Evolutionary conservation across 306 rosid genomes (phyloP), one percentile per base, ranked within the genome.

Genomic region (Acacia crassicarpa): DNA sequence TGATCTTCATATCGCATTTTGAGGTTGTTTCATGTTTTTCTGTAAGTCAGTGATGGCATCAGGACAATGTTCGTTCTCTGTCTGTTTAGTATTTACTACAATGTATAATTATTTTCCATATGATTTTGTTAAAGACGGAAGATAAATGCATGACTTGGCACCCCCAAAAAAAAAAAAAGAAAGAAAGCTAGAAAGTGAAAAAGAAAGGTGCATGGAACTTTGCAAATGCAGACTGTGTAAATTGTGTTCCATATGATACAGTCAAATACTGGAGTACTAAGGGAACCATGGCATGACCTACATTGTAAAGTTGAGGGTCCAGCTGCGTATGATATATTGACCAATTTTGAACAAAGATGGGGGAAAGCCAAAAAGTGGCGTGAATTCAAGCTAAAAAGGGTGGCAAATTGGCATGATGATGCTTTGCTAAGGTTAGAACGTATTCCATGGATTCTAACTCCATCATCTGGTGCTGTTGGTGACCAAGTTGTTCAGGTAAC

Each of bases 301-400:
- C 90, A 87, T 56, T 90, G 97, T 83, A 92, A 90, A 80, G 58
- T 92, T 46, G 97, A 92, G 80, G 97, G 97, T 78, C 97, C 94
- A 30, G 97, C 97, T 67, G 97, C 97, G 48, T 92, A 90, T 74
- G 97, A 92, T 86, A 83, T 92, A 82, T 72, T 92, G 73, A 87
- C 87, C 35, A 90, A 89, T 68, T 92, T 92, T 77, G 97, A 92
- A 71, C 97, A 92, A 89, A 89, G 94, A 84, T 87, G 94, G 90
- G 82, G 38, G 81, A 92, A 92, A 75, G 97, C 94, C 46, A 84
- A 74, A 67, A 92, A 92, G 79, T 89, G 89, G 88, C 90, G 91
- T 0, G 92, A 90, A 25, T 92, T 90, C 58, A 87, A 87, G 76
- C 79, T 92, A 17, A 90, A 88, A 63, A 90, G 86, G 83, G 90